phyloP scores from a whole-genome alignment of 2,329 filamentous ascomycete species.

The Podosphaera aphanis region DNA sequence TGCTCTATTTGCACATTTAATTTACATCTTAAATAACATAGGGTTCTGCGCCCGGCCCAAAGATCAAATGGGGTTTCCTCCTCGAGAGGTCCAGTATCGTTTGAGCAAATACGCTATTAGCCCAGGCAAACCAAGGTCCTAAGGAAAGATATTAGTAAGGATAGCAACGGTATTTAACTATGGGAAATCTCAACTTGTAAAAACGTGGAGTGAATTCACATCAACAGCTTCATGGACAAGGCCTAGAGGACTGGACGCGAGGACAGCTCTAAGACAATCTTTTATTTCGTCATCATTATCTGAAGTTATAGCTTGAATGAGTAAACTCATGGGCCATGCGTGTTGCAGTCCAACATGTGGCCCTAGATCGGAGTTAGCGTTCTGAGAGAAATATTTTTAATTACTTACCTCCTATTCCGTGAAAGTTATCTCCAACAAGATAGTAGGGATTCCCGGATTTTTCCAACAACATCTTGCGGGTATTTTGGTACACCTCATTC shows the following conservation, averaged over 20 bases:
- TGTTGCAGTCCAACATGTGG: constrained; percentile 61
- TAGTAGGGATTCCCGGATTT: constrained; percentile 56
- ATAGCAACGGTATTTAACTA: background rate
- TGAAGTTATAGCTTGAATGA: constrained; percentile 77
- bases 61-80: constrained; percentile 71
- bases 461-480: constrained; percentile 38
- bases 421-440: constrained; percentile 51
- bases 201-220: constrained; percentile 43
- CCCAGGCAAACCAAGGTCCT: constrained; percentile 91
- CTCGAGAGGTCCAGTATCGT: constrained; percentile 76
- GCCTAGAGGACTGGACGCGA: constrained; percentile 51
- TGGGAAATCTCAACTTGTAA: constrained; percentile 32
- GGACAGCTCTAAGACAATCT: constrained; percentile 47
- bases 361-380: constrained; percentile 17
- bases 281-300: constrained; percentile 64
- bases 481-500: constrained; percentile 65
- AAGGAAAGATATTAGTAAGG: background rate
- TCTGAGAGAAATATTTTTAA: background rate
- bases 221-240: constrained; percentile 83
- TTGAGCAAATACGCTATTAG: constrained; percentile 85
- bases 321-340: constrained; percentile 89
- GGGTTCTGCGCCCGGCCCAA: constrained; percentile 36
- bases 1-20: background rate
- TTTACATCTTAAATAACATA: constrained; percentile 22
- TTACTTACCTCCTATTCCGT: constrained; percentile 63